Percentiles rank a stretch among this genome's conserved stretches.
phyloP scores from a whole-genome alignment of 345 rosid species.

The Lumnitzera racemosa region DNA sequence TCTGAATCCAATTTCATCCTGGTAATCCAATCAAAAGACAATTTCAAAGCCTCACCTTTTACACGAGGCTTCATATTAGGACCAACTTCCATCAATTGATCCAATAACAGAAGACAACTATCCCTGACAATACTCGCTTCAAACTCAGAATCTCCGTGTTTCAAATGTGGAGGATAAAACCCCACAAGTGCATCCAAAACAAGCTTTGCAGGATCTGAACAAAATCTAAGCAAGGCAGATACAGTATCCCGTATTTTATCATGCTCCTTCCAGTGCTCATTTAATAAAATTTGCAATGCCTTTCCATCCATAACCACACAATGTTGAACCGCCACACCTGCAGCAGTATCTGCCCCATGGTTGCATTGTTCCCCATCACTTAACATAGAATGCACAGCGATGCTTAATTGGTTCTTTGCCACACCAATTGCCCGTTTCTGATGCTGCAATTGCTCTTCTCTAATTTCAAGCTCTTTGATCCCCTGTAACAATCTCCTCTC shows the following conservation, averaged over 20 bases:
- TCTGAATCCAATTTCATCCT: constrained; percentile 21
- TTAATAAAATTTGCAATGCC: constrained; percentile 39
- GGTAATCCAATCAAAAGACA: constrained; percentile 33
- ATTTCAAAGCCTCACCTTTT: constrained; percentile 28
- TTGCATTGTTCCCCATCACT: too few species aligned
- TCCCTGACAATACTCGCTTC: constrained; percentile 25
- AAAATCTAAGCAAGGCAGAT: constrained; percentile 12
- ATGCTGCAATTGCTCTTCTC: constrained; percentile 16
- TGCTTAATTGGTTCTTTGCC: background rate
- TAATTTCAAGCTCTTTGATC: constrained; percentile 22
- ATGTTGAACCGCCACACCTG: constrained; percentile 1
- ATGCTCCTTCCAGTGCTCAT: constrained; percentile 26
- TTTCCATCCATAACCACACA: constrained; percentile 22
- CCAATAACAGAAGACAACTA: constrained; percentile 40
- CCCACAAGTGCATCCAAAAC: constrained; percentile 50
- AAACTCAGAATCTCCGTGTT: constrained; percentile 15
- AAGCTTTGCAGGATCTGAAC: constrained; percentile 48
- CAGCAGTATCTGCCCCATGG: too few species aligned
- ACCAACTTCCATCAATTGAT: constrained; percentile 34
- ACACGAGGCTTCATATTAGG: constrained; percentile 22
- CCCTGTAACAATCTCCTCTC: constrained; percentile 12
- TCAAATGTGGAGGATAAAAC: constrained; percentile 33
- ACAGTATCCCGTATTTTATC: constrained; percentile 25
- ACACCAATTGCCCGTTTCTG: constrained; percentile 7
- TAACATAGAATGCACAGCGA: background rate